Base-by-base conservation (phyloP, 768 basidiomycete genomes). In the Suillus alpinus region DNA sequence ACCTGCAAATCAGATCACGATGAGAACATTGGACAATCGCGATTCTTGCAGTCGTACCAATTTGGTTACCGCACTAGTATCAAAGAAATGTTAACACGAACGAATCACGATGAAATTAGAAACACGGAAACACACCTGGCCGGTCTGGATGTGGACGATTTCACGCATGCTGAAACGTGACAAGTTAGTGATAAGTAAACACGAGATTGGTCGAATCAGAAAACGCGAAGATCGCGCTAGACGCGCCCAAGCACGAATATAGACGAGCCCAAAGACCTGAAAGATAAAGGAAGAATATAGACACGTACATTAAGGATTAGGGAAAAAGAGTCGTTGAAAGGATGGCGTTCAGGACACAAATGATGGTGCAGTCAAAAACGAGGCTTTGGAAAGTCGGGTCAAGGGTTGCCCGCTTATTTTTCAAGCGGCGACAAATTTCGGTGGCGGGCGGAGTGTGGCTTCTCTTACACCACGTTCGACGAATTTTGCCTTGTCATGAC, bases 121-220 rank as follows among this genome's bases (percentile, higher is more conserved):
- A n/a, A 31, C 39, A 41, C 36, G 41, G 29, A 55, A 56, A 74
- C 81, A 68, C 71, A 94, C 94, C 87, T 97, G 96, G 81, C 96
- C 96, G 66, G 96, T 98, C 78, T 98, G 96, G 73, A 98, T 88
- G 81, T 98, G 96, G 76, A 98, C 95, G 80, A 98, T 98, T 88
- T 98, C 95, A 83, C 95, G 92, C 92, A 94, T 94, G 83, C 92
- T 94, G 68, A 47, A 72, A 68, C 65, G 44, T 57, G 62, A 29
- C 57, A 71, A 72, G 58, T 65, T 68, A 72, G 74, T 57, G 61
- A 59, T 59, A 62, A 55, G 43, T 58, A 58, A 50, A 68, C 62
- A 58, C 18, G 56, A 51, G 56, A 66, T 62, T 63, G 63, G 56
- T 68, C 62, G 63, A 40, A 60, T 57, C 36, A 59, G 60, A 71